Percentiles rank a stretch among this genome's conserved stretches.
phyloP scores from a whole-genome alignment of 345 rosid genomes.

The Zanthoxylum bungeanum region DNA sequence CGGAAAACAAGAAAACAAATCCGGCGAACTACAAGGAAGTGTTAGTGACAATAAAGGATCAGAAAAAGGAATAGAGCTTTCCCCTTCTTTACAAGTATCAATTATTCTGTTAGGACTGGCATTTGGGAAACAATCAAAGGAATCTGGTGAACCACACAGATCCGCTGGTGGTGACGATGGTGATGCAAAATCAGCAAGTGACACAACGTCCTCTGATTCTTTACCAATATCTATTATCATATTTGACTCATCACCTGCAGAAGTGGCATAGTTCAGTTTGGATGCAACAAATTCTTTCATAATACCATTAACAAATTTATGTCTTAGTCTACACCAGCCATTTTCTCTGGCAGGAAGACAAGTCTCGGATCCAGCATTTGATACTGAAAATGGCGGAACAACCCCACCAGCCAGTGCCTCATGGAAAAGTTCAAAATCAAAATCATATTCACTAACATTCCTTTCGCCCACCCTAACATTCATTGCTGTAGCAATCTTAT shows the following conservation, averaged over 20 bases:
- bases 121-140: constrained; percentile 32
- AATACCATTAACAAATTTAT: constrained; percentile 52
- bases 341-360: constrained; percentile 61
- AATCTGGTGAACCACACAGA: constrained; percentile 48
- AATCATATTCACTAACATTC: constrained; percentile 54
- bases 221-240: constrained; percentile 24
- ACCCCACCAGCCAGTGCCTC: constrained; percentile 69
- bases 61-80: constrained; percentile 10
- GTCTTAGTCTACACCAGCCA: constrained; percentile 63
- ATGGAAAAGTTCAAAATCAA: constrained; percentile 57
- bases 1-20: constrained; percentile 41
- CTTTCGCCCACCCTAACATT: constrained; percentile 21
- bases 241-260: constrained; percentile 22
- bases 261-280: constrained; percentile 27
- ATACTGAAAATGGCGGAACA: constrained; percentile 55
- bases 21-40: constrained; percentile 35
- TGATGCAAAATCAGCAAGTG: constrained; percentile 15
- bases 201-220: constrained; percentile 22
- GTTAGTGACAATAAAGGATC: constrained; percentile 29
- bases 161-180: constrained; percentile 33
- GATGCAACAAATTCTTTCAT: constrained; percentile 53
- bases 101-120: constrained; percentile 25
- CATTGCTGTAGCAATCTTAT: constrained; percentile 10
- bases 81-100: constrained; percentile 27
- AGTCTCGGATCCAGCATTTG: constrained; percentile 48